Evolutionary conservation across 805 yeast species (phyloP).

Genomic region (Starmerella gropengiesseri): DNA sequence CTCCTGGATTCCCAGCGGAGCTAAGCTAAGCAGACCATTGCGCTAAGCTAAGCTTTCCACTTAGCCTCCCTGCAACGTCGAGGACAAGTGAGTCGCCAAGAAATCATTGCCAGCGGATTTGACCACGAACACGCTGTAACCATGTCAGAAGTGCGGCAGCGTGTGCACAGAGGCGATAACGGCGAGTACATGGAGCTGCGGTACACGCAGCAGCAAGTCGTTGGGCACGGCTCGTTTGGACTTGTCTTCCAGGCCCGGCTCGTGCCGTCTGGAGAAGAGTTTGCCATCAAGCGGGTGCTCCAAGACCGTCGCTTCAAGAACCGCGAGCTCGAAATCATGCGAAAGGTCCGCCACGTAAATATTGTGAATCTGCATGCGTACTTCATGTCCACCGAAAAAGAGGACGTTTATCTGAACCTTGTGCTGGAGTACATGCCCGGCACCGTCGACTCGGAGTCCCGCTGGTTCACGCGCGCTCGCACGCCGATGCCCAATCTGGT

Average conservation of each 20-base stretch:
- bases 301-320: constrained; percentile 93
- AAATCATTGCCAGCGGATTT: neutral
- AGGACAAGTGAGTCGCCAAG: neutral
- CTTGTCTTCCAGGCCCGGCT: constrained; percentile 86
- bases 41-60: neutral
- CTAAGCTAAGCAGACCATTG: constrained; percentile 2
- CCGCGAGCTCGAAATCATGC: constrained; percentile 95
- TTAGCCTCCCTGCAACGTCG: neutral
- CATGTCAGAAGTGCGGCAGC: constrained; percentile 39
- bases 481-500: constrained; percentile 80
- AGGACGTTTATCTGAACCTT: constrained; percentile 75
- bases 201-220: constrained; percentile 76
- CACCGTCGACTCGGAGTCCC: constrained; percentile 81
- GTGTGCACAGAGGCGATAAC: constrained; percentile 60
- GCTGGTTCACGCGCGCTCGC: constrained; percentile 48
- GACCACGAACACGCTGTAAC: neutral
- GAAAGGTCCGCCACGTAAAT: constrained; percentile 72
- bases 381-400: constrained; percentile 71
- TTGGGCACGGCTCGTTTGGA: constrained; percentile 99
- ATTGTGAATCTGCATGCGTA: constrained; percentile 80
- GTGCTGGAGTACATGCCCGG: constrained; percentile 93
- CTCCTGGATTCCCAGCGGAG: constrained; percentile 1
- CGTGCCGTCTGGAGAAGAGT: constrained; percentile 60
- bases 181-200: constrained; percentile 52
- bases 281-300: constrained; percentile 91